A percentile compares a stretch with the other conserved stretches of the same genome.
Evolutionary conservation across 106 monocot genomes (phyloP).

Genomic region (Acorus gramineus): DNA sequence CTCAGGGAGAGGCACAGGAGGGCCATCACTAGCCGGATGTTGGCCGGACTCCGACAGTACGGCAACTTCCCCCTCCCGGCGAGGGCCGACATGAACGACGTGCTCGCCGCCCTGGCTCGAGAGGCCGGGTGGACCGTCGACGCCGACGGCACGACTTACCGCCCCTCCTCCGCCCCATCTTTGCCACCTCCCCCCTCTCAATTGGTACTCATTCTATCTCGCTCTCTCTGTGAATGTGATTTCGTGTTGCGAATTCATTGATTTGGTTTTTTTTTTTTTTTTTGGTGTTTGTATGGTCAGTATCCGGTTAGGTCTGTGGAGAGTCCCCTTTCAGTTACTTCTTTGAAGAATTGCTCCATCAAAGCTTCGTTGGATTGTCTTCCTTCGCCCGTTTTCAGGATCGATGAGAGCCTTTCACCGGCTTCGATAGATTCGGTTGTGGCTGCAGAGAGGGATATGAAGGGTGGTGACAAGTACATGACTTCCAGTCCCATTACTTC

Average conservation of each 20-base stretch:
- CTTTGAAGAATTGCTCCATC: slow-evolving; percentile 38
- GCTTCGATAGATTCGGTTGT: slow-evolving; percentile 77
- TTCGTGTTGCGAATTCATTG: background rate
- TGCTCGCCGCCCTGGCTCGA: slow-evolving; percentile 90
- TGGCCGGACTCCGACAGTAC: slow-evolving; percentile 81
- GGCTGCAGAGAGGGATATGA: slow-evolving; percentile 49
- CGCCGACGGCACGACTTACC: slow-evolving; percentile 77
- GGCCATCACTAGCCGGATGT: slow-evolving; percentile 94
- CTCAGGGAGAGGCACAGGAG: slow-evolving; percentile 85
- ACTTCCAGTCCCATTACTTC: slow-evolving; percentile 42
- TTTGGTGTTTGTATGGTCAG: slow-evolving; percentile 25
- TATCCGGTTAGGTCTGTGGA: slow-evolving; percentile 40
- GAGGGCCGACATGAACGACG: slow-evolving; percentile 98
- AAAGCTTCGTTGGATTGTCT: slow-evolving; percentile 55
- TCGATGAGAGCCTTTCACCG: slow-evolving; percentile 77
- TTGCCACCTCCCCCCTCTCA: slow-evolving; percentile 17
- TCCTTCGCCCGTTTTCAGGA: slow-evolving; percentile 34
- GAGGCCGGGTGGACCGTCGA: slow-evolving; percentile 92
- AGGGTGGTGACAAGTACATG: slow-evolving; percentile 35
- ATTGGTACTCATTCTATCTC: slow-evolving; percentile 23
- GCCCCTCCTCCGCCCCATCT: slow-evolving; percentile 15
- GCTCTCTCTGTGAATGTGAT: background rate
- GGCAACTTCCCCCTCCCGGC: slow-evolving; percentile 90
- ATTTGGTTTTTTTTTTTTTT: background rate
- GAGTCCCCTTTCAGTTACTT: slow-evolving; percentile 36